Conservation (phyloP, 345 rosid genomes). For the Rubroshorea leprosula region DNA sequence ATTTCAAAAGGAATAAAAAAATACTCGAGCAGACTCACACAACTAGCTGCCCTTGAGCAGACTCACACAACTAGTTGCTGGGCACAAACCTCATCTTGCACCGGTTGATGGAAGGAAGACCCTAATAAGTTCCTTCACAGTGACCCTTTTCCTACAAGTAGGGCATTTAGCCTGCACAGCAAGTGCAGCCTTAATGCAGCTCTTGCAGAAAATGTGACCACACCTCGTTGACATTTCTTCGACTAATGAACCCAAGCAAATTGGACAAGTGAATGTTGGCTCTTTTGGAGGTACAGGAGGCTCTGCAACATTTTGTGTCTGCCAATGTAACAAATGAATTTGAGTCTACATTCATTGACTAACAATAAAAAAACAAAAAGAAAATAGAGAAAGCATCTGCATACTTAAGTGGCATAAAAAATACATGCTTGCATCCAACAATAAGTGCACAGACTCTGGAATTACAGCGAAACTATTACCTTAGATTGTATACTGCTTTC, state of each 20-base stretch:
- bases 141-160: conserved; percentile 72
- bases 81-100: conserved; percentile 25
- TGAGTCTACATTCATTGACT: neutral
- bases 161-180: conserved; percentile 68
- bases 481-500: conserved; percentile 32
- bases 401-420: too few relatives aligned
- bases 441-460: too few relatives aligned
- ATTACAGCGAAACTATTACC: conserved; percentile 24
- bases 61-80: conserved; percentile 23
- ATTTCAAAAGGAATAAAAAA: too few relatives aligned
- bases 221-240: conserved; percentile 86
- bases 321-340: conserved; percentile 7
- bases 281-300: conserved; percentile 52
- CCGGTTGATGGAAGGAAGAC: conserved; percentile 79
- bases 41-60: conserved; percentile 1
- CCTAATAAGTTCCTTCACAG: conserved; percentile 61
- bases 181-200: conserved; percentile 61
- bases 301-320: conserved; percentile 27
- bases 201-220: conserved; percentile 91
- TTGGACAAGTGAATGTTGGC: conserved; percentile 78
- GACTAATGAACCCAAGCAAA: conserved; percentile 70
- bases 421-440: too few relatives aligned
- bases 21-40: conserved; percentile 19
- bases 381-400: neutral
- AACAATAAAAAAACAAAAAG: neutral